Evolutionary conservation across 176 grass and related monocot genomes (phyloP).

Genomic region (Guadua angustifolia): DNA sequence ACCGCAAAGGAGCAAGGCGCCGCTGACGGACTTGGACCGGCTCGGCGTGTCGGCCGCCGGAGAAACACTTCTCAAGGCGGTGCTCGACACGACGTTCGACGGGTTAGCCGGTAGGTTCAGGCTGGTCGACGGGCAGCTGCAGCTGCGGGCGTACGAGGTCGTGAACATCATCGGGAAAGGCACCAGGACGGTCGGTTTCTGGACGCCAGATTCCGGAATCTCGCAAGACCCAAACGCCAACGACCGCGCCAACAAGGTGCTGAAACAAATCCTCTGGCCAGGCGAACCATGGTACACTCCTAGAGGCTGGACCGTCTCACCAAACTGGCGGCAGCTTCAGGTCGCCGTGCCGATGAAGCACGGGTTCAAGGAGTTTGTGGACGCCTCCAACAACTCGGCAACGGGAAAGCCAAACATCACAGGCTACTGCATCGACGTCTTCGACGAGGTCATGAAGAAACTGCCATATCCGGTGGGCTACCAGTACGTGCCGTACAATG

Average conservation of each 20-base stretch:
- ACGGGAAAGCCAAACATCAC: constrained; percentile 17
- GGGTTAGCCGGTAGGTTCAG: constrained; percentile 73
- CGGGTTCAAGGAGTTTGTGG: constrained; percentile 76
- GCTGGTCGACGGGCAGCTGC: constrained; percentile 68
- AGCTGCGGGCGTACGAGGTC: constrained; percentile 61
- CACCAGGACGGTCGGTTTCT: constrained; percentile 59
- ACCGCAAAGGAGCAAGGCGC: not conserved
- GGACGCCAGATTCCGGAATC: constrained; percentile 53
- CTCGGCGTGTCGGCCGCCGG: constrained; percentile 62
- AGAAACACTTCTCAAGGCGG: constrained; percentile 34
- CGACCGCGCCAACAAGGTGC: not conserved
- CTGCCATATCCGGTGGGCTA: constrained; percentile 51
- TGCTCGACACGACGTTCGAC: constrained; percentile 53
- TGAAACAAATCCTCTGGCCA: constrained; percentile 62
- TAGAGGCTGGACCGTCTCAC: constrained; percentile 67
- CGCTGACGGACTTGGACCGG: constrained; percentile 52
- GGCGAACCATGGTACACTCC: constrained; percentile 35
- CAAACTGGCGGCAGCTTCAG: constrained; percentile 35
- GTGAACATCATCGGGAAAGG: constrained; percentile 70
- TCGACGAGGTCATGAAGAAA: constrained; percentile 49
- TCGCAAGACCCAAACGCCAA: constrained; percentile 4
- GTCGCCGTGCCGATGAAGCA: constrained; percentile 67
- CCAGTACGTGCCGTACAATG: not conserved
- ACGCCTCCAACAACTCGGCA: not conserved
- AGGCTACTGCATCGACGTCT: constrained; percentile 83